Evolutionary conservation across 305 asterid genomes (phyloP).

Genomic region (Rubia occidens): DNA sequence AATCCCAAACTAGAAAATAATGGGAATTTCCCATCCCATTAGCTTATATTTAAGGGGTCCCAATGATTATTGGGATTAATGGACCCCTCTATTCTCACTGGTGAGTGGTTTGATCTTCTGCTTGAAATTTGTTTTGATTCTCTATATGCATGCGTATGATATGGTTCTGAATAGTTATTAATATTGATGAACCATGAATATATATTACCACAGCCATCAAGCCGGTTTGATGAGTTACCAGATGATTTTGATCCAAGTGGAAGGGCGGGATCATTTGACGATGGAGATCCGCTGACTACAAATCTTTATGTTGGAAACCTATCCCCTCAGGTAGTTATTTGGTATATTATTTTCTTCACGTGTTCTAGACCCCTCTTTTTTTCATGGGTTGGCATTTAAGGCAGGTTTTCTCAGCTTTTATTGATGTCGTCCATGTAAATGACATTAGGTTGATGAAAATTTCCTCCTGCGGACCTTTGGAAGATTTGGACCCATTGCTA

Average conservation of each 20-base stretch:
- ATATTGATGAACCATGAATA: slow-evolving; percentile 16
- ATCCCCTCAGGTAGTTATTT: slow-evolving; percentile 62
- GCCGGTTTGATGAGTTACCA: slow-evolving; percentile 89
- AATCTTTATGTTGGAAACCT: slow-evolving; percentile 89
- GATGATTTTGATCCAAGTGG: slow-evolving; percentile 90
- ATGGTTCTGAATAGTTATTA: not conserved
- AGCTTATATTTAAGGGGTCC: no score
- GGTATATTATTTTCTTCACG: slow-evolving; percentile 10
- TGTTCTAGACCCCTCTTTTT: not conserved
- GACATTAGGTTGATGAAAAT: slow-evolving; percentile 73
- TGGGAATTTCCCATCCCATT: no score
- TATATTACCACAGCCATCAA: slow-evolving; percentile 52
- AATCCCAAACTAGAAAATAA: no score
- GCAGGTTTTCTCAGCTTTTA: not conserved
- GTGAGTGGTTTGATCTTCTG: not conserved
- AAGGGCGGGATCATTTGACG: slow-evolving; percentile 83
- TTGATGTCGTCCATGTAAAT: slow-evolving; percentile 16
- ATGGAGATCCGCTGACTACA: slow-evolving; percentile 94
- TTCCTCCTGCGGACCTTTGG: slow-evolving; percentile 92
- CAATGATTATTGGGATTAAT: no score
- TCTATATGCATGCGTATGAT: not conserved
- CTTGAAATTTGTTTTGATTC: not conserved
- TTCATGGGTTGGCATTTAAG: not conserved
- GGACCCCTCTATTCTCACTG: no score
- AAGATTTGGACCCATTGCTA: slow-evolving; percentile 94